Conservation (phyloP, 495 filamentous ascomycete species). For the Rhizodiscina lignyota region DNA sequence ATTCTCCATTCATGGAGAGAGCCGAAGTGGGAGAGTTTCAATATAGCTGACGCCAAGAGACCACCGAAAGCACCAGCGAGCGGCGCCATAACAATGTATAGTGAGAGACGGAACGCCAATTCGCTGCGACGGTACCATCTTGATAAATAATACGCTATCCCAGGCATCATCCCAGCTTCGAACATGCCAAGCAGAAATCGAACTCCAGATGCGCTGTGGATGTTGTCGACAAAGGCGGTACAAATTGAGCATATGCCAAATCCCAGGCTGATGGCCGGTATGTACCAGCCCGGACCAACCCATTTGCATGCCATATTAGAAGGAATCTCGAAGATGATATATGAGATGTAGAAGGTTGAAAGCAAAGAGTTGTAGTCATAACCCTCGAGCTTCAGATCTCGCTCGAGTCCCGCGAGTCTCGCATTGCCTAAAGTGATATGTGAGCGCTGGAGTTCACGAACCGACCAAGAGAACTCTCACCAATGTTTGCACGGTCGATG, state of each 20-base stretch:
- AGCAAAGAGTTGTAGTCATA: constrained; percentile 17
- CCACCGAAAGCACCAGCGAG: constrained; percentile 57
- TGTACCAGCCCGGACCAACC: constrained; percentile 33
- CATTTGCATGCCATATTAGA: constrained; percentile 29
- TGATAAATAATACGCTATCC: constrained; percentile 55
- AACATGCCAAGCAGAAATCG: constrained; percentile 39
- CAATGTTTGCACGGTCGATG: constrained; percentile 27
- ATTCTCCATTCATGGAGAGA: constrained; percentile 18
- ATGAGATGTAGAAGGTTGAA: constrained; percentile 17
- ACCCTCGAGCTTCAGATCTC: constrained; percentile 17
- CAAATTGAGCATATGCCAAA: constrained; percentile 32
- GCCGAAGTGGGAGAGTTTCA: constrained; percentile 28
- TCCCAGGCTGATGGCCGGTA: constrained; percentile 27
- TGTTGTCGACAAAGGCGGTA: constrained; percentile 31
- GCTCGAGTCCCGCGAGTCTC: constrained; percentile 33
- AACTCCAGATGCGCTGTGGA: constrained; percentile 25
- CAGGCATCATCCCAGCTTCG: constrained; percentile 57
- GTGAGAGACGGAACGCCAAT: constrained; percentile 39
- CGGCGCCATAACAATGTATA: constrained; percentile 42
- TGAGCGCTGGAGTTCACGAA: neutral
- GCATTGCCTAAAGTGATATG: constrained; percentile 19
- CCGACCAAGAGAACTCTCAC: constrained; percentile 3
- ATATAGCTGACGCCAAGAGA: constrained; percentile 43
- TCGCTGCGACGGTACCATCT: constrained; percentile 56
- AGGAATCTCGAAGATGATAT: constrained; percentile 23